Evolutionary conservation across 2,329 filamentous ascomycete species (phyloP).

Genomic region (Epichloe typhina): DNA sequence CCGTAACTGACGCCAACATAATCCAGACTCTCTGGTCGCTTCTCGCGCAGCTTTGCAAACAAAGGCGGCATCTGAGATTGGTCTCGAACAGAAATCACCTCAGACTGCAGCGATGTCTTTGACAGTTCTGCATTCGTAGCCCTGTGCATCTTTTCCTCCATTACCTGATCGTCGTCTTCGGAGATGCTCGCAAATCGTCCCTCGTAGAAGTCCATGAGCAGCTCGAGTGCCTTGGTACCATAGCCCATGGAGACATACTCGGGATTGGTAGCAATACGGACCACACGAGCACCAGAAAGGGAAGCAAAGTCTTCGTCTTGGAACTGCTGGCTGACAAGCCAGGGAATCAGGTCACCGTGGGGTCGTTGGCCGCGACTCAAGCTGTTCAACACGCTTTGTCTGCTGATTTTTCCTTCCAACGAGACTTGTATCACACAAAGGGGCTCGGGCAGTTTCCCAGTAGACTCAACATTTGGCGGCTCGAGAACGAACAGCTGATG

Average conservation of each 20-base stretch:
- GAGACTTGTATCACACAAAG: slow-evolving; percentile 91
- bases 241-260: slow-evolving; percentile 91
- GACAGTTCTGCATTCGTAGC: slow-evolving; percentile 75
- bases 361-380: slow-evolving; percentile 80
- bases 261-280: slow-evolving; percentile 91
- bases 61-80: slow-evolving; percentile 86
- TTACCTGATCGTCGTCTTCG: slow-evolving; percentile 46
- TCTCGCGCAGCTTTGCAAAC: slow-evolving; percentile 77
- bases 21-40: slow-evolving; percentile 67
- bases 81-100: slow-evolving; percentile 82
- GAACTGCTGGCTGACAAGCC: slow-evolving; percentile 95
- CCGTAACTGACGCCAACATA: slow-evolving; percentile 95
- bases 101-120: slow-evolving; percentile 61
- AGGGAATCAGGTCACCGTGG: slow-evolving; percentile 87
- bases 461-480: slow-evolving; percentile 66
- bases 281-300: slow-evolving; percentile 80
- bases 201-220: slow-evolving; percentile 86
- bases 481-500: slow-evolving; percentile 94
- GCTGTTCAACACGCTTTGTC: slow-evolving; percentile 80
- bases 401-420: slow-evolving; percentile 88
- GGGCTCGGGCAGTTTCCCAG: slow-evolving; percentile 74
- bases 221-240: slow-evolving; percentile 73
- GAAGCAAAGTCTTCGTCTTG: slow-evolving; percentile 94
- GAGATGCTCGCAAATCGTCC: slow-evolving; percentile 78
- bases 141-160: slow-evolving; percentile 55